phyloP scores from a whole-genome alignment of 345 rosid genomes.

The Viola odorata region DNA sequence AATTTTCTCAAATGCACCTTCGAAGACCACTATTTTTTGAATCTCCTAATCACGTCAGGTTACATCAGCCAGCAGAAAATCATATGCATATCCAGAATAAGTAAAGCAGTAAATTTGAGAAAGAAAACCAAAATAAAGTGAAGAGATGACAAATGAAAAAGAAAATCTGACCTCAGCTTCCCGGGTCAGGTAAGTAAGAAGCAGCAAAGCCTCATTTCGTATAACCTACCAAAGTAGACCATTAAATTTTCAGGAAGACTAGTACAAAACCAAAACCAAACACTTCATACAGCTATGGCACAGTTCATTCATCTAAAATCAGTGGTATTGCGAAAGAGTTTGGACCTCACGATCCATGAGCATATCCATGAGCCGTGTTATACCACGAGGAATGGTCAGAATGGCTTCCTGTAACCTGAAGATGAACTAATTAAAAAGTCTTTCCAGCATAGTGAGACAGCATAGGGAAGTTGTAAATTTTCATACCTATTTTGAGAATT shows the following conservation, averaged over 20 bases:
- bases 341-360: slow-evolving; percentile 98
- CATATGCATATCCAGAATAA: not conserved
- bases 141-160: not conserved
- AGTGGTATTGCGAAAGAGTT: slow-evolving; percentile 1
- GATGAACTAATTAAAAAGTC: slow-evolving; percentile 34
- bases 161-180: slow-evolving; percentile 75
- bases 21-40: slow-evolving; percentile 96
- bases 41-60: slow-evolving; percentile 55
- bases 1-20: slow-evolving; percentile 94
- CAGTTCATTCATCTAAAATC: not conserved
- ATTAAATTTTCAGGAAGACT: slow-evolving; percentile 10
- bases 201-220: slow-evolving; percentile 88
- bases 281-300: too few species aligned
- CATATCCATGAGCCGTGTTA: slow-evolving; percentile 98
- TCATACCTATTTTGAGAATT: slow-evolving; percentile 84
- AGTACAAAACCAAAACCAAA: not conserved
- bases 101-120: not conserved
- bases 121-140: slow-evolving; percentile 1
- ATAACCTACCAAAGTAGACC: slow-evolving; percentile 58
- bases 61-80: slow-evolving; percentile 13
- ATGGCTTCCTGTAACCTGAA: slow-evolving; percentile 99
- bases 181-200: slow-evolving; percentile 90
- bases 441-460: slow-evolving; percentile 19
- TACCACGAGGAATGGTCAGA: slow-evolving; percentile 92
- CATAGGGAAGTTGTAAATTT: slow-evolving; percentile 7